Evolutionary conservation across 2,329 filamentous ascomycete species (phyloP).

Genomic region (Neonectria sp.): DNA sequence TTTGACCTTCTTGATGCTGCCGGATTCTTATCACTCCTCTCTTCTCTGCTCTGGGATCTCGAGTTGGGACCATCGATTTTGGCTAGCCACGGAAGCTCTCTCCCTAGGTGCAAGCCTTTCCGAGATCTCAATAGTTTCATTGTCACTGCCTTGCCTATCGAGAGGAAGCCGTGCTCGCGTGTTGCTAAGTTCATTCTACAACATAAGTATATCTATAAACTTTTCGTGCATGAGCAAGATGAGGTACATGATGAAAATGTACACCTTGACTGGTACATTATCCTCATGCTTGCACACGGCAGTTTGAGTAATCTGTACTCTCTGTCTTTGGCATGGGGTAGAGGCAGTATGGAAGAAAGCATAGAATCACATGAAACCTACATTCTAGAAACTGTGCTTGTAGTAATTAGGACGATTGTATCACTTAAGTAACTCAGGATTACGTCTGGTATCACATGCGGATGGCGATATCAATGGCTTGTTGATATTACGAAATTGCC

Average conservation of each 20-base stretch:
- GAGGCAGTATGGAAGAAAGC: not conserved
- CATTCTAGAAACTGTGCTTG: conserved; percentile 18
- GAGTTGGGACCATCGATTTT: not conserved
- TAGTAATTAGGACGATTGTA: conserved; percentile 7
- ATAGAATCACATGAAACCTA: not conserved
- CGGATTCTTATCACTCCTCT: conserved; percentile 10
- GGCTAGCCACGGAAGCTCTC: not conserved
- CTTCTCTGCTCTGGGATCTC: conserved; percentile 16
- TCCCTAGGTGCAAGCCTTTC: not conserved
- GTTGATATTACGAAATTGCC: conserved; percentile 25
- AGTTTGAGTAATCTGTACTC: conserved; percentile 24
- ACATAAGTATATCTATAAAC: conserved; percentile 1
- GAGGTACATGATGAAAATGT: rapidly evolving
- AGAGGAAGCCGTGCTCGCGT: conserved; percentile 8
- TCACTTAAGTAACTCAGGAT: conserved; percentile 35
- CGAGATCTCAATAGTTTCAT: conserved; percentile 28
- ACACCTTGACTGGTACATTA: conserved; percentile 23
- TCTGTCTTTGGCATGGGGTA: conserved; percentile 31
- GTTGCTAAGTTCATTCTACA: conserved; percentile 19
- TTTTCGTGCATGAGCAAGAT: conserved; percentile 12
- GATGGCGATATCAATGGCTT: conserved; percentile 20
- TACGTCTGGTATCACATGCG: not conserved
- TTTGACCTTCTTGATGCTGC: not conserved
- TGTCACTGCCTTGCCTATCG: not conserved
- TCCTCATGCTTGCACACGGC: conserved; percentile 16